Base-by-base conservation (phyloP, 2,329 filamentous ascomycete genomes). In the Sarocladiaceae sp. region DNA sequence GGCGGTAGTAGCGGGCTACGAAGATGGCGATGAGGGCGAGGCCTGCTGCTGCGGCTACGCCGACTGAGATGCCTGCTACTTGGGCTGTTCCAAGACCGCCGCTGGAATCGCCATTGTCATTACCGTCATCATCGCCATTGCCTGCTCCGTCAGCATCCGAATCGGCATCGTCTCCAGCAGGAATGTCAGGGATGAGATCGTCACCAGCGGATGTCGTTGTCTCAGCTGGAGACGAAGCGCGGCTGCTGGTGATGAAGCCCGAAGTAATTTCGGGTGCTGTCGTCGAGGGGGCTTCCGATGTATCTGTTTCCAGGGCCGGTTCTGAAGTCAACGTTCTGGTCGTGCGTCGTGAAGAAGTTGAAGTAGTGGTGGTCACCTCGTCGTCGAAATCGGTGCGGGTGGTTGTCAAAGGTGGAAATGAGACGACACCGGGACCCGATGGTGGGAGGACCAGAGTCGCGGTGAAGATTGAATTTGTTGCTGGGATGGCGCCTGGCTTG, bases 61-160 rank as follows among this genome's bases (percentile, higher is more conserved):
- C 84, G 3, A 83, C 69, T 1, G 76, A 70, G 54, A 87, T 82
- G 6, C 83, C 84, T 17, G 74, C 75, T 44, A 86, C 73, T 55
- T 83, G 78, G 3, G 66, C 66, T 6, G 68, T 69, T 26, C 56
- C 68, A 13, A 71, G 63, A 26, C 51, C 53, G n/a, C 28, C 39
- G 13, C 46, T 22, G 11, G 11, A 8, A 8, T 40, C 22, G 6
- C 44, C 42, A 18, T 42, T n/a, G n/a, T n/a, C 23, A 13, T 52
- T 51, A n/a, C 55, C 54, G 18, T 54, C 57, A 12, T 57, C 56
- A 5, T 52, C 57, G 15, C 23, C 20, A 25, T 46, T 17, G 10
- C 40, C 40, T 15, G 23, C 23, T 23, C 20, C 29, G 17, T 40
- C 17, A 15, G 22, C 20, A 18, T 28, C 23, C 4, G 35, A 13